These are phyloP conservation scores for Geoglossum cookeanum DNA, from an alignment of 2,329 filamentous ascomycete species.

Conservation along the genomic window DNA sequence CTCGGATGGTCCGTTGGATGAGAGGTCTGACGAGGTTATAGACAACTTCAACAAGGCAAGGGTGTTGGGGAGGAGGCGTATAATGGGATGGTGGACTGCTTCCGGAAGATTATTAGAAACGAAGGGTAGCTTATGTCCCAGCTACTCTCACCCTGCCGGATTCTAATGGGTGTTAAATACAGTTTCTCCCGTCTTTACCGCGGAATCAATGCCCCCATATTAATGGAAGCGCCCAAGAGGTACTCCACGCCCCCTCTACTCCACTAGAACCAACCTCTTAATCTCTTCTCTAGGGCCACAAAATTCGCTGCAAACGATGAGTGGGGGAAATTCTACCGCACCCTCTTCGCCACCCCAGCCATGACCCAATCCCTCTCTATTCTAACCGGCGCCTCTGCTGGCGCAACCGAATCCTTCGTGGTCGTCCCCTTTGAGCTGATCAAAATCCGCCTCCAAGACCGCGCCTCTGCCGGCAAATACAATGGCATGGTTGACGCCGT, in stretches of 20 bases:
- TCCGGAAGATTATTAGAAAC: constrained; percentile 87
- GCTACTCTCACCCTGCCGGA: background rate
- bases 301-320: constrained; percentile 99
- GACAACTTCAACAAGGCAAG: constrained; percentile 68
- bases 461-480: constrained; percentile 77
- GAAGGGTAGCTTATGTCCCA: constrained; percentile 50
- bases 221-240: constrained; percentile 92
- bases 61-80: constrained; percentile 63
- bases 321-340: constrained; percentile 90
- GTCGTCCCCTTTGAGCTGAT: constrained; percentile 96
- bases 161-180: constrained; percentile 1
- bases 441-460: constrained; percentile 96
- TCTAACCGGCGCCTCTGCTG: constrained; percentile 82
- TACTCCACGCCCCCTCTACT: constrained; percentile 9
- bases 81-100: constrained; percentile 96
- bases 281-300: constrained; percentile 43
- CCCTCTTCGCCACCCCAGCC: constrained; percentile 62
- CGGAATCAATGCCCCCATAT: constrained; percentile 83
- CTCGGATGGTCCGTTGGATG: background rate
- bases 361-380: constrained; percentile 86
- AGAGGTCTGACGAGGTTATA: constrained; percentile 22
- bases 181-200: constrained; percentile 84
- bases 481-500: constrained; percentile 65
- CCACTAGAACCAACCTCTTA: background rate
- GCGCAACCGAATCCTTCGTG: constrained; percentile 88